These are phyloP conservation scores for Fusarium kyushuense DNA, from an alignment of 2,329 filamentous ascomycete species.

Conservation along the genomic window DNA sequence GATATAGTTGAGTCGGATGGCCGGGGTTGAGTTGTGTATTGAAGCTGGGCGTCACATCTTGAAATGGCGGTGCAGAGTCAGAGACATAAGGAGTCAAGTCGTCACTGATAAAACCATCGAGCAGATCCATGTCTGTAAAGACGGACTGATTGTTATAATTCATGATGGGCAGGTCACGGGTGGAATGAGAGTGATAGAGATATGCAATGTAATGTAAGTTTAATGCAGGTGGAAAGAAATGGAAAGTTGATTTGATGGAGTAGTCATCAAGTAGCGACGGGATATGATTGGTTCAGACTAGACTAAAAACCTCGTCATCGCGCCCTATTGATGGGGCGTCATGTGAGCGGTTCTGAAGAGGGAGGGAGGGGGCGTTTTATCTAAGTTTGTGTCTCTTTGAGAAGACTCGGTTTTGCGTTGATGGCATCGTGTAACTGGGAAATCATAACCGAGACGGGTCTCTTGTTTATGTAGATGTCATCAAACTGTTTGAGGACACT, in stretches of 20 bases:
- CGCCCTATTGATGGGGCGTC: conserved; percentile 45
- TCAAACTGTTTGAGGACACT: conserved; percentile 34
- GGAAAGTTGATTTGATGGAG: conserved; percentile 12
- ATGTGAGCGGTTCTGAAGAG: conserved; percentile 29
- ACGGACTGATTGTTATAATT: conserved; percentile 12
- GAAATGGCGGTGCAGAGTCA: conserved; percentile 20
- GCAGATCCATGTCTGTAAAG: conserved; percentile 34
- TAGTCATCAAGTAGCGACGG: conserved; percentile 24
- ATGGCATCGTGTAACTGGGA: conserved; percentile 32
- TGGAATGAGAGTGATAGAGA: background rate
- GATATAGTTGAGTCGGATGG: background rate
- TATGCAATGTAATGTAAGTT: conserved; percentile 14
- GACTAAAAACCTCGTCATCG: conserved; percentile 36
- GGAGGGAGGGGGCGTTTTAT: conserved; percentile 4
- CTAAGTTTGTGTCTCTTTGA: conserved; percentile 1
- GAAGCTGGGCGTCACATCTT: background rate
- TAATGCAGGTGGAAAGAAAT: conserved; percentile 27
- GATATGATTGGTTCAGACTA: background rate
- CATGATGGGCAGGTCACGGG: conserved; percentile 9
- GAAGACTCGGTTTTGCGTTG: background rate
- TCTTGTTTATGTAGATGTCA: conserved; percentile 37
- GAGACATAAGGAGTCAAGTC: conserved; percentile 27
- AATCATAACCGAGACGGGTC: conserved; percentile 32
- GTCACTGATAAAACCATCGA: conserved; percentile 36
- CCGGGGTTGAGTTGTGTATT: conserved; percentile 1